Conservation (phyloP, 2,329 filamentous ascomycete species). For the Blastomyces gilchristii region DNA sequence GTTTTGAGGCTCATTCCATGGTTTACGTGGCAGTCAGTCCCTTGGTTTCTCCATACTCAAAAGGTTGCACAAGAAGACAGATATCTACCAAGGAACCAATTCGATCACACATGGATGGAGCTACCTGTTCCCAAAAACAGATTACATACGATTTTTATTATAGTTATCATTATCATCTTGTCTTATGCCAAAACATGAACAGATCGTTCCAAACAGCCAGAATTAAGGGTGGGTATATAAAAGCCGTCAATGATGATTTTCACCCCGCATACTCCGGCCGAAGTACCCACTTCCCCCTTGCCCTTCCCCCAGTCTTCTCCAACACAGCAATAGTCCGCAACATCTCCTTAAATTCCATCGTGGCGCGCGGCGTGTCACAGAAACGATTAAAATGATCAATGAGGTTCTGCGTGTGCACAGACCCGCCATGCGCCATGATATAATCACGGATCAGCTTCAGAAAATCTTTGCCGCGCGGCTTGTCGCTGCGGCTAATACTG, state of each 20-base stretch:
- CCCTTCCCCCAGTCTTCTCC: slow-evolving; percentile 44
- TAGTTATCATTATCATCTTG: background rate
- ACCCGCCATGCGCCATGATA: slow-evolving; percentile 64
- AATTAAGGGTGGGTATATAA: no score
- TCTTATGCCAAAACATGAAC: background rate
- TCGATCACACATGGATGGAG: background rate
- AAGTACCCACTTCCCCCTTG: slow-evolving; percentile 47
- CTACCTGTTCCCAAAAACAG: background rate
- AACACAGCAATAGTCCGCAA: slow-evolving; percentile 65
- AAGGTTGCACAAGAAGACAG: no score
- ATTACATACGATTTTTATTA: background rate
- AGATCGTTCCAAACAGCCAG: no score
- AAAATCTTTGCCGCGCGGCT: slow-evolving; percentile 51
- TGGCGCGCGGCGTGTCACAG: slow-evolving; percentile 58
- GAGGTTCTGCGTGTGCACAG: slow-evolving; percentile 70
- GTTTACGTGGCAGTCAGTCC: background rate
- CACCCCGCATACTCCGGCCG: slow-evolving; percentile 44
- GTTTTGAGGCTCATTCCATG: background rate
- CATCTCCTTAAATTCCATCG: slow-evolving; percentile 71
- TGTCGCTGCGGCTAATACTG: background rate
- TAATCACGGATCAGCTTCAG: slow-evolving; percentile 66
- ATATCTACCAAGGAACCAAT: background rate
- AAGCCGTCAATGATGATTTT: background rate
- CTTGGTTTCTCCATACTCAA: background rate
- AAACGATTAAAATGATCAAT: slow-evolving; percentile 82